These are phyloP conservation scores for Choiromyces venosus DNA, from an alignment of 495 filamentous ascomycete genomes.

Conservation along the genomic window DNA sequence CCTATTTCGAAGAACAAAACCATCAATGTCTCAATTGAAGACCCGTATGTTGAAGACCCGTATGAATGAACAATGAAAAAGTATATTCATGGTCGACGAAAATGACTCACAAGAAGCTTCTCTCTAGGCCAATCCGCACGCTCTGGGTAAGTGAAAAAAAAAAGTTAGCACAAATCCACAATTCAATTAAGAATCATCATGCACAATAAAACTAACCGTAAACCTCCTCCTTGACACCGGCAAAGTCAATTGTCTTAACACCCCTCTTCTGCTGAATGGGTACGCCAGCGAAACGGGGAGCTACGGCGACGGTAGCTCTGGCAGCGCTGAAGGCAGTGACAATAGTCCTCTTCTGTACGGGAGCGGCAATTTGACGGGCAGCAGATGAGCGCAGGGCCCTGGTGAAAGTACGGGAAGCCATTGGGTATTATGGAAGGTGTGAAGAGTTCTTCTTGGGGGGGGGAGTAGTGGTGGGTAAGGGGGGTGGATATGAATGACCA, in stretches of 20 bases:
- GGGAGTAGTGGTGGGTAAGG: neutral
- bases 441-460: conserved; percentile 9
- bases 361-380: conserved; percentile 64
- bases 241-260: conserved; percentile 90
- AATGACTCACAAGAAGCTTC: conserved; percentile 75
- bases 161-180: conserved; percentile 15
- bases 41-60: no score
- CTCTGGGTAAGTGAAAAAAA: conserved; percentile 54
- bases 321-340: conserved; percentile 59
- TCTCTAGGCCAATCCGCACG: conserved; percentile 96
- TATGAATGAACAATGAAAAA: conserved; percentile 4
- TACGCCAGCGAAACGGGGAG: conserved; percentile 50
- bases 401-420: conserved; percentile 79
- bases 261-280: conserved; percentile 59
- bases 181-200: conserved; percentile 15
- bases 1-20: neutral
- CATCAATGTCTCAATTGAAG: conserved; percentile 4
- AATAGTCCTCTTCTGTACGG: conserved; percentile 64
- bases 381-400: conserved; percentile 72
- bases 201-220: conserved; percentile 58
- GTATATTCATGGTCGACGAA: conserved; percentile 3
- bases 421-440: conserved; percentile 46
- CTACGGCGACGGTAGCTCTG: conserved; percentile 52
- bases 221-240: conserved; percentile 83
- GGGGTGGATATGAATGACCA: neutral